These are phyloP conservation scores for Themeda triandra DNA, from an alignment of 176 grass and related monocot genomes.

Conservation along the genomic window DNA sequence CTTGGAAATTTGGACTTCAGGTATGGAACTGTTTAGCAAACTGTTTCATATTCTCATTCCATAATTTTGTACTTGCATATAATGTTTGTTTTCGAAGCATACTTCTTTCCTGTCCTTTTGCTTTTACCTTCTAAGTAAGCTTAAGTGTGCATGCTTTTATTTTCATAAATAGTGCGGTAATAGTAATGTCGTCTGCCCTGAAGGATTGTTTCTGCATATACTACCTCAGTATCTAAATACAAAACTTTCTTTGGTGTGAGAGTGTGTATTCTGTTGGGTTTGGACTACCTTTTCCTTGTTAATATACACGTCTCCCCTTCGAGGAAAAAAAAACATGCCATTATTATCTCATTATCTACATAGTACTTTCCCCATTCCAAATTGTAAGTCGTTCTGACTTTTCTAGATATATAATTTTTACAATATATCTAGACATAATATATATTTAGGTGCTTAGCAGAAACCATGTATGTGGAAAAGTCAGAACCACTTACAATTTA, in stretches of 20 bases:
- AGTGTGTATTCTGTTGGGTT: not conserved
- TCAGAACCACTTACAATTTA: too few species aligned
- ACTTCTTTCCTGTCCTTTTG: not conserved
- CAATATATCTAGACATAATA: too few species aligned
- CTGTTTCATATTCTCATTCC: not conserved
- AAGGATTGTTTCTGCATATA: not conserved
- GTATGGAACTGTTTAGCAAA: constrained; percentile 1
- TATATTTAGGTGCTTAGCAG: too few species aligned
- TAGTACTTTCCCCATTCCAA: too few species aligned
- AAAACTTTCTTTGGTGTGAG: not conserved
- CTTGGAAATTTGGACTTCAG: constrained; percentile 4
- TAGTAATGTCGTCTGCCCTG: not conserved
- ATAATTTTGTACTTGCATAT: not conserved
- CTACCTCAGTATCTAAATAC: not conserved
- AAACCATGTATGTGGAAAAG: too few species aligned
- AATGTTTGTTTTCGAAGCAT: not conserved
- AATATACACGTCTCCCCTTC: not conserved
- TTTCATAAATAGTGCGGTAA: not conserved
- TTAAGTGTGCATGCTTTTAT: not conserved
- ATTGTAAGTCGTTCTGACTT: too few species aligned
- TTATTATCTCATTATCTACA: not conserved
- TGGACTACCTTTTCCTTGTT: not conserved
- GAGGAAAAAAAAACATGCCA: not conserved
- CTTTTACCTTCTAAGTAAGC: not conserved
- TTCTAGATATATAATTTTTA: too few species aligned